These are phyloP conservation scores for Nigrospora oryzae DNA, from an alignment of 2,329 filamentous ascomycete species.

Conservation along the genomic window DNA sequence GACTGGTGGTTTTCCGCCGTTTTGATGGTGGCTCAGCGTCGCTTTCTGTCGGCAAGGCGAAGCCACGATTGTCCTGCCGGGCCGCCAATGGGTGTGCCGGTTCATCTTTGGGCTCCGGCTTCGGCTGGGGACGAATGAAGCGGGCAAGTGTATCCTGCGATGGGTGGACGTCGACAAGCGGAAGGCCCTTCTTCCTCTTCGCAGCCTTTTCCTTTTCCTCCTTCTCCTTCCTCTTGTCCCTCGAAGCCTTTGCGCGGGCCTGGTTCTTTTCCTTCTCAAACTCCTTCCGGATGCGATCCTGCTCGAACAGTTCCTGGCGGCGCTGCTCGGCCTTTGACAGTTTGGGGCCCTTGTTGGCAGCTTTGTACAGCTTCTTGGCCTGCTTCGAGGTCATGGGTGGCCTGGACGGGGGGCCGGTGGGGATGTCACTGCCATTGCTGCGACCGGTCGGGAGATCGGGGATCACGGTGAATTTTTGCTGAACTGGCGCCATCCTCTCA, in stretches of 20 bases:
- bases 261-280: slow-evolving; percentile 40
- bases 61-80: neutral
- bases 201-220: slow-evolving; percentile 39
- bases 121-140: slow-evolving; percentile 30
- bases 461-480: slow-evolving; percentile 25
- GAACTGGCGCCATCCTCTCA: slow-evolving; percentile 22
- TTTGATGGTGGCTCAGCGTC: slow-evolving; percentile 1
- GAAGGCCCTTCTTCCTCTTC: slow-evolving; percentile 42
- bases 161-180: slow-evolving; percentile 43
- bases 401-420: slow-evolving; percentile 8
- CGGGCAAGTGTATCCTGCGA: slow-evolving; percentile 49
- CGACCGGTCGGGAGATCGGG: slow-evolving; percentile 20
- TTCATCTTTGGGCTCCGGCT: slow-evolving; percentile 1
- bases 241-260: slow-evolving; percentile 36
- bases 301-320: slow-evolving; percentile 33
- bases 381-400: slow-evolving; percentile 43
- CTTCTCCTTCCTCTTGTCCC: slow-evolving; percentile 49
- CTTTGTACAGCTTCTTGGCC: slow-evolving; percentile 43
- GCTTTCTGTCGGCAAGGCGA: neutral
- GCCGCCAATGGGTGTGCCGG: neutral
- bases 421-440: slow-evolving; percentile 8
- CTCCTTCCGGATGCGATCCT: slow-evolving; percentile 45
- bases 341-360: slow-evolving; percentile 44
- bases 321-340: slow-evolving; percentile 35
- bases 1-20: neutral